Evolutionary conservation across 805 yeast genomes (phyloP), one percentile per base, ranked within the genome.

Genomic region (Candida ulmi): DNA sequence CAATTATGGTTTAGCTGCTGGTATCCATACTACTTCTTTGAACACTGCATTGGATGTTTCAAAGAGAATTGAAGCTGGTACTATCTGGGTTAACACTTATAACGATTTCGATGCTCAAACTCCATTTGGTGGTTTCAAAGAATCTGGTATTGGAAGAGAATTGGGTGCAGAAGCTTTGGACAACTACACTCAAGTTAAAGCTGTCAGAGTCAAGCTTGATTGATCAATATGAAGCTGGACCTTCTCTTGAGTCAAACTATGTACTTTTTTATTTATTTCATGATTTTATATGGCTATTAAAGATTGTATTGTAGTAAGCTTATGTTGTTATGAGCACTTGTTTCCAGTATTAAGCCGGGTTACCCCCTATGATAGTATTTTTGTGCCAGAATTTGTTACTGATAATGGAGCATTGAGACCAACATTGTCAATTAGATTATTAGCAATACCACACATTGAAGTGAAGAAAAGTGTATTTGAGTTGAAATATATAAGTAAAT

Each of bases 101-200:
- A 87, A 87, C 66, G 87, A 83, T 55, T 81, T 86, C 71, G 88
- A 87, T 62, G 78, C 71, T 51, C 72, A 78, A 63, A 80, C 88
- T 59, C 96, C 96, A 53, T 88, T 88, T 61, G 95, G 96, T 52
- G 96, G 96, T 37, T 83, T 69, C 68, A 84, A 85, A 61, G 74
- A 76, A 70, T 80, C 90, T 43, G 96, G 96, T 62, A 66, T 80
- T 42, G 96, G 96, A 58, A 76, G 93, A 59, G 96, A 88, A 71
- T 76, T 87, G 71, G 95, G 95, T 55, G 76, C 75, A 43, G 88
- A 84, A 51, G 95, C 91, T 39, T 63, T 88, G 51, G 82, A 80
- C 46, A 80, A 79, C 59, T 88, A 86, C 71, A 76, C 84, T 47
- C 90, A 84, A 61, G 71, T 69, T 46, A 88, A 88, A 71, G 81